Percentiles rank a stretch among this genome's conserved stretches.
Conservation (phyloP, 768 basidiomycete genomes). For the Pulveroboletus sp. region DNA sequence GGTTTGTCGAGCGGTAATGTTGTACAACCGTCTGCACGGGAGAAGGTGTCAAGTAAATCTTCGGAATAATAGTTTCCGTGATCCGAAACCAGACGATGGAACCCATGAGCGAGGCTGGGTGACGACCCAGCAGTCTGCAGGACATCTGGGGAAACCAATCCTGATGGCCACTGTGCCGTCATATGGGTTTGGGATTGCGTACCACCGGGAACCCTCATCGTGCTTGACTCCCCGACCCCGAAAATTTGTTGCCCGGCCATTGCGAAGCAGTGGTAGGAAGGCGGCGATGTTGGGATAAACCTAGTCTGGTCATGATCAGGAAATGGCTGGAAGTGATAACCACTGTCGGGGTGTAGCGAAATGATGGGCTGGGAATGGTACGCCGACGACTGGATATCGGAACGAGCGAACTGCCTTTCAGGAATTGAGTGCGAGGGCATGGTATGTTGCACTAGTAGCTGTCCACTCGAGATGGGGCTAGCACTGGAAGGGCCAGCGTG, state of each 20-base stretch:
- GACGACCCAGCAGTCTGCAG: neutral
- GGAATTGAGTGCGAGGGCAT: neutral
- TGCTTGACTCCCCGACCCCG: neutral
- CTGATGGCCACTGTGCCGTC: slow-evolving; percentile 4
- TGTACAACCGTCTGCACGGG: slow-evolving; percentile 3
- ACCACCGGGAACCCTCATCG: neutral
- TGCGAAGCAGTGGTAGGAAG: slow-evolving; percentile 1
- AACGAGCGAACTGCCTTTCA: slow-evolving; percentile 7
- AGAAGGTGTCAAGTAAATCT: neutral
- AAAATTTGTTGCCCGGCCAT: slow-evolving; percentile 1
- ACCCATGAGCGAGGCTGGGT: neutral
- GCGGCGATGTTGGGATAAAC: neutral
- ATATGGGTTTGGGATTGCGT: neutral
- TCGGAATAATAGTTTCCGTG: neutral
- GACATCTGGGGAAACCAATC: neutral
- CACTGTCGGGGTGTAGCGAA: neutral
- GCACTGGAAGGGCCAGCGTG: neutral
- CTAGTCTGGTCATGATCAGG: slow-evolving; percentile 2
- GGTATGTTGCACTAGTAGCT: neutral
- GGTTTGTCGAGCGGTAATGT: slow-evolving; percentile 2
- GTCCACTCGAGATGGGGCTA: slow-evolving; percentile 1
- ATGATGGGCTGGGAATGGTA: neutral
- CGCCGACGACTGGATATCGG: neutral
- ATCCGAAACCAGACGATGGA: slow-evolving; percentile 4
- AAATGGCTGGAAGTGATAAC: neutral